Evolutionary conservation across 768 basidiomycete genomes (phyloP).

Genomic region (Mycena galericulata): DNA sequence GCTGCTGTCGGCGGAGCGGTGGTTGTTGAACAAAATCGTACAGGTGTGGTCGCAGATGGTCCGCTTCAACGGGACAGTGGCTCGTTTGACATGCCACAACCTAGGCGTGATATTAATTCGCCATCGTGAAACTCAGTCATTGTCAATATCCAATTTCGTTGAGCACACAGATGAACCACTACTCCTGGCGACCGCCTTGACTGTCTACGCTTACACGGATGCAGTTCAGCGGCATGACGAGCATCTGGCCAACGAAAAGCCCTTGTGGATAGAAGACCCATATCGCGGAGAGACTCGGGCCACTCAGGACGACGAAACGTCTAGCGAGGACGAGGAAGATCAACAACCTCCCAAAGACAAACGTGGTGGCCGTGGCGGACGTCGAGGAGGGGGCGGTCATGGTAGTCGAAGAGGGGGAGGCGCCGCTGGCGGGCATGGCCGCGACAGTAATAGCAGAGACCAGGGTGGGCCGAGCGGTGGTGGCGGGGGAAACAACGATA

Average conservation of each 20-base stretch:
- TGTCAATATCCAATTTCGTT: slow-evolving; percentile 4
- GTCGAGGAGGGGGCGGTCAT: neutral
- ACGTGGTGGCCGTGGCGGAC: neutral
- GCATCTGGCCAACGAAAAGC: neutral
- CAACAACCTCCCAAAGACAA: neutral
- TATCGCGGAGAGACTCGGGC: slow-evolving; percentile 12
- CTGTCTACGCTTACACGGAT: slow-evolving; percentile 22
- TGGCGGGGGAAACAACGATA: no score
- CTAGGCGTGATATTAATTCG: slow-evolving; percentile 14
- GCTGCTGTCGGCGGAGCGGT: neutral
- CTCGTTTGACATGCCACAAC: slow-evolving; percentile 20
- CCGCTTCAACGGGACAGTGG: slow-evolving; percentile 15
- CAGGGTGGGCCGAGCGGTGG: neutral
- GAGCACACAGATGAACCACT: slow-evolving; percentile 19
- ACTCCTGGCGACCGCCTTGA: slow-evolving; percentile 16
- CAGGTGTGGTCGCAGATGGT: slow-evolving; percentile 28
- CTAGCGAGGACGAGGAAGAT: neutral
- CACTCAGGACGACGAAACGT: neutral
- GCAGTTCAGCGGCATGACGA: slow-evolving; percentile 14
- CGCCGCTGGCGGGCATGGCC: no score
- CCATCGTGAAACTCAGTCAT: neutral
- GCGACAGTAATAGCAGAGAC: no score
- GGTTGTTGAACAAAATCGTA: neutral
- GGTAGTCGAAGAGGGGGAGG: neutral
- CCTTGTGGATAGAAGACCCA: slow-evolving; percentile 1